Evolutionary conservation across 2,329 filamentous ascomycete genomes (phyloP), one percentile per base, ranked within the genome.

Genomic region (Myriosclerotinia duriaeana): DNA sequence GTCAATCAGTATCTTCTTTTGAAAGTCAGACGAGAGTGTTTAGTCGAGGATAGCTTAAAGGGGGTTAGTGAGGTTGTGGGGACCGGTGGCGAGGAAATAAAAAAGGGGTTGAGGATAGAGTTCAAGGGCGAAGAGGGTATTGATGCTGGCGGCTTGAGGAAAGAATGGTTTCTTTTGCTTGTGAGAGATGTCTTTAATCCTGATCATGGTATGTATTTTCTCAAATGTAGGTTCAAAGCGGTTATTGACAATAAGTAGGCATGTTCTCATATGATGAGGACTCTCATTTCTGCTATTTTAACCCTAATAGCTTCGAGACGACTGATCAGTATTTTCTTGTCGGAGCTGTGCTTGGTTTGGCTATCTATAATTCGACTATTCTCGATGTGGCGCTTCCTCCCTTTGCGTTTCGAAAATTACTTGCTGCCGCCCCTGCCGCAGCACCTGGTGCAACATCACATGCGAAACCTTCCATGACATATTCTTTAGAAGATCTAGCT

Each of bases 331-430:
- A 91, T 78, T 96, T 95, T 75, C 83, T 97, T 30, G 90, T 97
- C 38, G 93, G 93, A 0, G 91, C 95, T 15, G 84, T 97, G 9
- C 84, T 97, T 65, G 93, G 93, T 0, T 81, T 97, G 67, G 93
- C 93, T 17, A 96, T 97, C 69, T 96, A 97, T 79, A 97, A 97
- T 77, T 96, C 92, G 2, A 97, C 92, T 0, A 97, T 97, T 71
- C 81, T 97, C 22, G 93, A 97, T 75, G 85, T 97, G 59, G 90
- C 92, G 2, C 83, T 97, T 26, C 93, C 93, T 1, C 91, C 93
- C 0, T 96, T 97, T 76, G 89, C 91, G 1, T 97, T 96, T 76
- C 88, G 92, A 71, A 97, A 96, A 77, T 83, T 97, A 26, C 82
- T 97, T 52, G 87, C 91, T 3, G 87, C 91, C 11, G 89, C 89